A percentile compares a stretch with the other conserved stretches of the same genome.
These are phyloP conservation scores for Hypericum perforatum DNA, from an alignment of 345 rosid species.

Conservation along the genomic window DNA sequence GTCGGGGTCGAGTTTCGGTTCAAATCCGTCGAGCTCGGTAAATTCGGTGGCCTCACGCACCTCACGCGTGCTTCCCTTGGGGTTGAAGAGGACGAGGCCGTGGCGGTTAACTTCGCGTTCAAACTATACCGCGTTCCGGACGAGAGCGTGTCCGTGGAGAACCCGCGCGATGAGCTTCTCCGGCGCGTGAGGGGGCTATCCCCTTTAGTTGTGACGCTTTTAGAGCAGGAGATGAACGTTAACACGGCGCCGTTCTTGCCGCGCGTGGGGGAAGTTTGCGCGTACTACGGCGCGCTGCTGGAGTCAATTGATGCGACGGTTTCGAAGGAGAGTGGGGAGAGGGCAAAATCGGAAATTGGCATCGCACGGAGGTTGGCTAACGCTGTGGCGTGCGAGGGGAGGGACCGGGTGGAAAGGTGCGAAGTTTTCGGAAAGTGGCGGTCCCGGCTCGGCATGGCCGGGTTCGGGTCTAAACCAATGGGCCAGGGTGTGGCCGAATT, in stretches of 20 bases:
- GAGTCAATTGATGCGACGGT: conserved; percentile 66
- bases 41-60: conserved; percentile 43
- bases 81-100: conserved; percentile 50
- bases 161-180: conserved; percentile 83
- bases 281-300: conserved; percentile 61
- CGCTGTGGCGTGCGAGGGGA: conserved; percentile 81
- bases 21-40: conserved; percentile 22
- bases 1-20: conserved; percentile 41
- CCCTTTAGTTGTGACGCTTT: conserved; percentile 71
- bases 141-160: conserved; percentile 83
- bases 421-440: conserved; percentile 96
- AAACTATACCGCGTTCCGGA: conserved; percentile 62
- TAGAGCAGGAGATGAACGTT: conserved; percentile 63
- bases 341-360: conserved; percentile 54
- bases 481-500: conserved; percentile 49
- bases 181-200: conserved; percentile 65
- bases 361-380: conserved; percentile 56
- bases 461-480: conserved; percentile 55
- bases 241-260: conserved; percentile 64
- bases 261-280: conserved; percentile 43
- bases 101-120: conserved; percentile 81
- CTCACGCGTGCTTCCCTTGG: conserved; percentile 58
- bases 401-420: conserved; percentile 79
- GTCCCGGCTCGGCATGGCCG: conserved; percentile 93
- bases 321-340: conserved; percentile 28